These are phyloP conservation scores for Lachancea fermentati DNA, from an alignment of 805 yeast species.

Conservation along the genomic window DNA sequence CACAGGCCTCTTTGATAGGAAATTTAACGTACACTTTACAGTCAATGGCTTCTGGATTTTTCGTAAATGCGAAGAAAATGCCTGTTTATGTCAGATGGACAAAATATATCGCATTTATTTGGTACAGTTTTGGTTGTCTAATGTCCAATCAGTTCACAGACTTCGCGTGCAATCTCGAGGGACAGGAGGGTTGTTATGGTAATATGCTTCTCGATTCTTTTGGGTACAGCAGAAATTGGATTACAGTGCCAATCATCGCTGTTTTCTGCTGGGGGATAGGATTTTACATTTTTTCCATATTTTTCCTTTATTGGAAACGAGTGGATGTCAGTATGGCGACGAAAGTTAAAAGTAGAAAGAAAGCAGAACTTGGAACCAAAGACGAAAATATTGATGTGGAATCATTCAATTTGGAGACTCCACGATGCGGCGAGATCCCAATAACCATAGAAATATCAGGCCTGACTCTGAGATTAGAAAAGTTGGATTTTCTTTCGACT, in stretches of 20 bases:
- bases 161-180: constrained; percentile 49
- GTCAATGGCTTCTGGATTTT: constrained; percentile 76
- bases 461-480: constrained; percentile 4
- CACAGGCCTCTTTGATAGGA: constrained; percentile 55
- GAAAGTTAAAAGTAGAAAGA: constrained; percentile 19
- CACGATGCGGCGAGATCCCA: neutral
- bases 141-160: constrained; percentile 60
- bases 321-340: constrained; percentile 29
- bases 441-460: constrained; percentile 21
- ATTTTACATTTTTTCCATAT: constrained; percentile 43
- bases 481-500: neutral
- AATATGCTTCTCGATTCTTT: constrained; percentile 45
- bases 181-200: constrained; percentile 34
- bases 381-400: constrained; percentile 2
- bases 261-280: constrained; percentile 55
- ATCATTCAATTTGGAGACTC: neutral
- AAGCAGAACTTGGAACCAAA: neutral
- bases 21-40: constrained; percentile 65
- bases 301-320: constrained; percentile 43
- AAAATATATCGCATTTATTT: constrained; percentile 66
- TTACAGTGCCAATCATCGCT: constrained; percentile 56
- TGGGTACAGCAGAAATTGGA: constrained; percentile 65
- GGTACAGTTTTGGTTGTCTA: constrained; percentile 73
- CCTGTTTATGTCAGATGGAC: constrained; percentile 88
- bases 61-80: constrained; percentile 63